Base-by-base conservation (phyloP, 2,329 filamentous ascomycete genomes). In the Bipolaris gigantea region DNA sequence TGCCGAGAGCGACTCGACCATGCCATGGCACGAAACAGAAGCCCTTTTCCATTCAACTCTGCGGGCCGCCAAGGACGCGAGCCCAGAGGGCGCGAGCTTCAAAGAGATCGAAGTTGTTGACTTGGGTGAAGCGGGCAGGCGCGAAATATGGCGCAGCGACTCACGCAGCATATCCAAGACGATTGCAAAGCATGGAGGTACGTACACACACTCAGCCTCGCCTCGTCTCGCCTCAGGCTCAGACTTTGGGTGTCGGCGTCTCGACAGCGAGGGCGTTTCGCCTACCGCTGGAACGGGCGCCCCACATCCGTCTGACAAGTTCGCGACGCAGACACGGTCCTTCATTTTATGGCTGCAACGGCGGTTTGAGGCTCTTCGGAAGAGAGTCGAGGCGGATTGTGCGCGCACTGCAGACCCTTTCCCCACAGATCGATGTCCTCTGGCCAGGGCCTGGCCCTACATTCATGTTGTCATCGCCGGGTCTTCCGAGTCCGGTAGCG, bases 141-240 rank as follows among this genome's bases (percentile, higher is more conserved):
- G 70, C 48, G 65, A 72, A 47, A 55, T 67, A 19, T 74, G 70
- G 71, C 55, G 59, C 34, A 59, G 51, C 32, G 60, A 61, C 16
- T 53, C 58, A 21, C 60, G 46, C 23, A 65, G 60, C 55, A 65
- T 73, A 43, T 68, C 64, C 40, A 74, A 73, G 48, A 64, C 69
- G 11, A 71, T 74, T 51, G 69, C 70, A 35, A 72, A 70, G 56
- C 69, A 74, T 56, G 72, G 72, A 51, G 71, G 71, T 74, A 63
- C 64, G 70, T 59, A 53, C 15, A 16, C 25, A 45, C 21, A 32
- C n/a, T 50, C 25, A 21, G 19, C 21, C 16, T 43, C 23, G 9
- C 44, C 10, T 33, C 21, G 16, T 10, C 25, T 30, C 27, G 38
- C 38, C 21, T 40, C 38, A 40, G 38, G 19, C 38, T 40, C 38